Evolutionary conservation across 495 filamentous ascomycete genomes (phyloP).

Genomic region (Emericellopsis terricola): DNA sequence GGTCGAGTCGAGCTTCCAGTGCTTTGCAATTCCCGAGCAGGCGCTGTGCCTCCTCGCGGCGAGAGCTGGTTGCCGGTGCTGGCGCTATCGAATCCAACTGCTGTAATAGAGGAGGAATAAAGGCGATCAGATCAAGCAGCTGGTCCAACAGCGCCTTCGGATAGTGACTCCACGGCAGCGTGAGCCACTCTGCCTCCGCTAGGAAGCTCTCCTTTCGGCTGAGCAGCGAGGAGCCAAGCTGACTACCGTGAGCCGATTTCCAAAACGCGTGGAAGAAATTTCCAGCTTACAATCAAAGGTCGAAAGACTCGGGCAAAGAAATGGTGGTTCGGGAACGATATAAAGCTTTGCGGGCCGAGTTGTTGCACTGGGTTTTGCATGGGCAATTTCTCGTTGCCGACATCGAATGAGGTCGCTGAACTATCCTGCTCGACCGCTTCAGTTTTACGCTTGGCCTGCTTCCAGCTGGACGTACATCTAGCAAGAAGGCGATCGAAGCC

Average conservation of each 20-base stretch:
- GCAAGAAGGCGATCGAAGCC: no score
- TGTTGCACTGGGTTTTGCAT: no score
- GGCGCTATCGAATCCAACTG: conserved; percentile 15
- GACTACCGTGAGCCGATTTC: conserved; percentile 4
- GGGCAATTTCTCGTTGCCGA: no score
- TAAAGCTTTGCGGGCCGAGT: conserved; percentile 20
- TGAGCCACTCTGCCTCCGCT: conserved; percentile 22
- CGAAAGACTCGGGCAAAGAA: conserved; percentile 30
- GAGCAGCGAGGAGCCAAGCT: conserved; percentile 24
- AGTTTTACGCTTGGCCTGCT: no score
- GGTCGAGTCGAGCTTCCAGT: conserved; percentile 18
- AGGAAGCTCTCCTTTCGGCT: conserved; percentile 24
- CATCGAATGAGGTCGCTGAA: no score
- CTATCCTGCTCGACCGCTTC: no score
- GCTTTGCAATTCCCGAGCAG: conserved; percentile 20
- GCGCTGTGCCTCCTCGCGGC: conserved; percentile 20
- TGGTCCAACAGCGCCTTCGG: conserved; percentile 23
- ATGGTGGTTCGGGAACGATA: conserved; percentile 25
- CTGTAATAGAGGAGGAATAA: conserved; percentile 18
- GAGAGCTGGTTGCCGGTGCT: conserved; percentile 10
- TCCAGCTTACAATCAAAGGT: conserved; percentile 20
- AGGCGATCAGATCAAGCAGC: conserved; percentile 21
- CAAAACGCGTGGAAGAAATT: not conserved
- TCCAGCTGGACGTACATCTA: no score
- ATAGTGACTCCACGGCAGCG: conserved; percentile 23